Evolutionary conservation across 2,329 filamentous ascomycete species (phyloP).

Genomic region (Phaeoacremonium minimum): DNA sequence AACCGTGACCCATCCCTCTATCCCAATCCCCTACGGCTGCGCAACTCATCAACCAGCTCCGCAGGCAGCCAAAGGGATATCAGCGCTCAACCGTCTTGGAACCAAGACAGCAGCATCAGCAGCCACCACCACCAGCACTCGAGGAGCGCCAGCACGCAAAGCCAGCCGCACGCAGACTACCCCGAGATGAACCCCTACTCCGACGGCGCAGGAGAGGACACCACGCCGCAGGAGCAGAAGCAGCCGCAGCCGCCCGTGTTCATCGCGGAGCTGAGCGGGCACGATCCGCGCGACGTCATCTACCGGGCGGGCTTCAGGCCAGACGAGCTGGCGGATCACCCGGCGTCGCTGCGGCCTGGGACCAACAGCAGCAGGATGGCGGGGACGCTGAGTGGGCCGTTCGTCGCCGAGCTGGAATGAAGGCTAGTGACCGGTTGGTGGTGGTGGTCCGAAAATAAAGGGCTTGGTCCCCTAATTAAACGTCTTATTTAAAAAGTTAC

Average conservation of each 20-base stretch:
- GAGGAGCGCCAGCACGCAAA: not conserved
- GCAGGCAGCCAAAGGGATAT: not conserved
- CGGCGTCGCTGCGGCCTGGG: conserved; percentile 6
- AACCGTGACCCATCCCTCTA: not conserved
- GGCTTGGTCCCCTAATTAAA: too few relatives aligned
- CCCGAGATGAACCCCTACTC: conserved; percentile 22
- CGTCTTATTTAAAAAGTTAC: too few relatives aligned
- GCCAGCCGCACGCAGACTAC: conserved; percentile 15
- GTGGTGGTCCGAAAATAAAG: too few relatives aligned
- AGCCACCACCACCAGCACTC: not conserved
- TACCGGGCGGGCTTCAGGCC: too few relatives aligned
- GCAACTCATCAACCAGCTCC: conserved; percentile 3
- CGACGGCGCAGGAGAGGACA: conserved; percentile 1
- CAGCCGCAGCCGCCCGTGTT: conserved; percentile 9
- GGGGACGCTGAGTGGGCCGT: conserved; percentile 5
- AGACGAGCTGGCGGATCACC: too few relatives aligned
- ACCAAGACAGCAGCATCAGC: not conserved
- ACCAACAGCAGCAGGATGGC: conserved; percentile 1
- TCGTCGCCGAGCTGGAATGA: conserved; percentile 8
- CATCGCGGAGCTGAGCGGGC: conserved; percentile 7
- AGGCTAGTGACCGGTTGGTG: too few relatives aligned
- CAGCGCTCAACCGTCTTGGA: not conserved
- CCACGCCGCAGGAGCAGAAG: conserved; percentile 3
- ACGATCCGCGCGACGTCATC: not conserved
- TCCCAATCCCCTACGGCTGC: conserved; percentile 7